Base-by-base conservation (phyloP, 2,329 filamentous ascomycete species). In the Dothistroma pini region DNA sequence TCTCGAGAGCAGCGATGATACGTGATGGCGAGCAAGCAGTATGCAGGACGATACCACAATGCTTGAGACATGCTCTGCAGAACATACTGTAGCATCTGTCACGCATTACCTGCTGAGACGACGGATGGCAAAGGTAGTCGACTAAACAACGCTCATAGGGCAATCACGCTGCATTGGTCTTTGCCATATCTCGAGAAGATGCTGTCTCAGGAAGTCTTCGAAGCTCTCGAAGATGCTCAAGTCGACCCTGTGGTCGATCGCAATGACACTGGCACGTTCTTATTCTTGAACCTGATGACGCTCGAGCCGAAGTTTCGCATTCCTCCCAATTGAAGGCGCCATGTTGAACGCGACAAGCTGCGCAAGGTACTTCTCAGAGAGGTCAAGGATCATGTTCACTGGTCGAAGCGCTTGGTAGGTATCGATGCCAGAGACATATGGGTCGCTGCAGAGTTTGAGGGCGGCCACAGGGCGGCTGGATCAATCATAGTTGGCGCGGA, bases 401-500 rank as follows among this genome's bases (percentile, higher is more conserved):
- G 52, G 52, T 35, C 31, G 6, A 54, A 54, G 31, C 29, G 31
- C 12, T 25, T 54, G 12, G 52, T 38, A 2, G 16, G 25, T 19
- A 21, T 54, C 16, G 22, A 21, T 19, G 14, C 29, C n/a, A 38
- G 10, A 38, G 52, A 41, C 14, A 11, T 22, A 31, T 34, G 52
- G n/a, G 2, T 53, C 4, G 21, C 29, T n/a, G 52, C 32, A 41
- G 38, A 21, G 14, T 54, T 54, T 31, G 32, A 31, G 38, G 52
- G 25, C 32, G 52, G 52, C 9, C 14, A 34, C 32, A 19, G 22
- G 38, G 52, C 29, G 14, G 31, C 16, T 21, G 52, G 52, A 11
- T 21, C 5, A 2, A 11, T 54, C 16, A 11, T 79, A 11, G 69
- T 80, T 16, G 78, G 78, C n/a, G 73, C 75, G 11, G 77, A 80